phyloP scores from a whole-genome alignment of 2,329 filamentous ascomycete species.

The Camillea tinctor region DNA sequence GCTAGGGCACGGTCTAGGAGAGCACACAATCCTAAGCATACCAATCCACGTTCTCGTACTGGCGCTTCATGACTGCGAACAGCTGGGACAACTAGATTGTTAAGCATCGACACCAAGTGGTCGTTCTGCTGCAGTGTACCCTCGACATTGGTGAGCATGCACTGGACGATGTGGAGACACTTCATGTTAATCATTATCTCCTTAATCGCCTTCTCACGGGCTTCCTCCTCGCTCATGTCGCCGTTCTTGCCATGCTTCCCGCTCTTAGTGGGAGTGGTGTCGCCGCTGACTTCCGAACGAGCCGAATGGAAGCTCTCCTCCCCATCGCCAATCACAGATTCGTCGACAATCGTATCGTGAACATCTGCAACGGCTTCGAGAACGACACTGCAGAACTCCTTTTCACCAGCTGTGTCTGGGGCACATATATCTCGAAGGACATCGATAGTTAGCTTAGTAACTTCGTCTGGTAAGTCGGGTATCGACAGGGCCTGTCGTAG shows the following conservation, averaged over 20 bases:
- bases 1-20: constrained; percentile 89
- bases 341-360: constrained; percentile 85
- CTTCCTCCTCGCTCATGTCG: constrained; percentile 61
- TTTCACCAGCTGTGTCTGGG: constrained; percentile 68
- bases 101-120: constrained; percentile 94
- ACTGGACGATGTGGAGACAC: constrained; percentile 94
- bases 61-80: constrained; percentile 91
- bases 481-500: constrained; percentile 83
- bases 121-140: constrained; percentile 86
- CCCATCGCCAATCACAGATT: constrained; percentile 52
- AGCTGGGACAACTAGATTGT: constrained; percentile 93
- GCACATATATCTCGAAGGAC: constrained; percentile 82
- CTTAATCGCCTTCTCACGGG: constrained; percentile 71
- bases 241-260: constrained; percentile 41
- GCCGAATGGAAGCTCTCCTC: constrained; percentile 94
- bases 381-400: constrained; percentile 80
- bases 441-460: constrained; percentile 83
- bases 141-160: constrained; percentile 91
- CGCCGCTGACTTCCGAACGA: constrained; percentile 75
- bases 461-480: constrained; percentile 85
- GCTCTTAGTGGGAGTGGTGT: constrained; percentile 53
- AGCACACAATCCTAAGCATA: constrained; percentile 88
- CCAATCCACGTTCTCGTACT: constrained; percentile 83
- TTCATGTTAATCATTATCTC: constrained; percentile 99
- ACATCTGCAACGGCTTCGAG: constrained; percentile 95